Percentiles rank a stretch among this genome's conserved stretches.
Conservation (phyloP, 192 early-diverging fungal species). For the Entomortierella chlamydospora region DNA sequence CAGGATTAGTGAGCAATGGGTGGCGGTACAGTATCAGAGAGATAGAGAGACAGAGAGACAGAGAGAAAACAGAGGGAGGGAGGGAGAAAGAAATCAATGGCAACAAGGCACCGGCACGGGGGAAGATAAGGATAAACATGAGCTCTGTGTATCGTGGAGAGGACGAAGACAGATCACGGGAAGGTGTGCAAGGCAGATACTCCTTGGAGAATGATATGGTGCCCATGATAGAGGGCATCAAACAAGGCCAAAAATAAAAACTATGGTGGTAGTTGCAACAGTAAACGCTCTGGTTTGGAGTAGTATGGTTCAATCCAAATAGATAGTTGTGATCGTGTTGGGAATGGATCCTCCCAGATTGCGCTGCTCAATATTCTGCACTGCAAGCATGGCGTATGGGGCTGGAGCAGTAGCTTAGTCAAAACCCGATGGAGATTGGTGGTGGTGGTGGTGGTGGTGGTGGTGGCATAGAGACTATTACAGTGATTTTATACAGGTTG, state of each 20-base stretch:
- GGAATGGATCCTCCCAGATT: background rate
- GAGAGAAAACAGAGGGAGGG: background rate
- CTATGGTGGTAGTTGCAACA: no score
- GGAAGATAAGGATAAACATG: background rate
- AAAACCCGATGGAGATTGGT: no score
- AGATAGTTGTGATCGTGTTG: no score
- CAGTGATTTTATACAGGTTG: no score
- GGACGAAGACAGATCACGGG: background rate
- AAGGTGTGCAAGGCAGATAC: background rate
- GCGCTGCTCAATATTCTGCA: background rate
- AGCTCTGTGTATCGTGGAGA: background rate
- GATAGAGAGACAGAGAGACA: background rate
- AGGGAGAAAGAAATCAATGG: background rate
- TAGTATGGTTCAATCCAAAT: no score
- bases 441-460: no score
- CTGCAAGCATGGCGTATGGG: no score
- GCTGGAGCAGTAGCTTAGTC: no score
- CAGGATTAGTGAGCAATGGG: background rate
- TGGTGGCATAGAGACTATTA: no score
- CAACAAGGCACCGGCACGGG: background rate
- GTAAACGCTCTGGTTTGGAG: no score
- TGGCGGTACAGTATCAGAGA: conserved; percentile 15
- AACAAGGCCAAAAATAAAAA: no score
- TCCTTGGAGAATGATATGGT: background rate
- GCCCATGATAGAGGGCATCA: background rate